phyloP scores from a whole-genome alignment of 768 basidiomycete genomes.

The Crucibulum laeve region DNA sequence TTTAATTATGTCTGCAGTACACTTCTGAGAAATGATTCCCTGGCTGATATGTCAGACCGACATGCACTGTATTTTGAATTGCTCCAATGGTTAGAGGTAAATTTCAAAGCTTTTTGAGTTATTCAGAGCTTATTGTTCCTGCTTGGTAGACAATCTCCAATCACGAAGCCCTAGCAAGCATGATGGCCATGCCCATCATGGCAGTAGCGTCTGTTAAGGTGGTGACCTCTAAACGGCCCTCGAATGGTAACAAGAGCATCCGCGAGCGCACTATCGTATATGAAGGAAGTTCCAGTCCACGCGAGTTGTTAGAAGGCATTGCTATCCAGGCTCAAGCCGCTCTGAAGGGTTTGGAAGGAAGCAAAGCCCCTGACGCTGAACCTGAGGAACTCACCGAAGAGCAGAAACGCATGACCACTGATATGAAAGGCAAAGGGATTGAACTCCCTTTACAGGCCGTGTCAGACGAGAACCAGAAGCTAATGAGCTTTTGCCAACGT shows the following conservation, averaged over 20 bases:
- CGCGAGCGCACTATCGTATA: conserved; percentile 84
- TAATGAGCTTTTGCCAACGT: conserved; percentile 79
- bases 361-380: conserved; percentile 41
- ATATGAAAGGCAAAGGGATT: conserved; percentile 63
- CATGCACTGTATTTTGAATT: conserved; percentile 81
- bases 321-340: conserved; percentile 93
- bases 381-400: conserved; percentile 81
- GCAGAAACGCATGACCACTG: conserved; percentile 78
- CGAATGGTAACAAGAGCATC: conserved; percentile 40
- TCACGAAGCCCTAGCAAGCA: conserved; percentile 89
- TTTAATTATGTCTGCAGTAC: conserved; percentile 88
- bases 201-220: conserved; percentile 66
- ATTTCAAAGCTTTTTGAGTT: conserved; percentile 2
- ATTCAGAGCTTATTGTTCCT: conserved; percentile 7
- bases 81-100: conserved; percentile 89
- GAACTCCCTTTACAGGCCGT: conserved; percentile 37
- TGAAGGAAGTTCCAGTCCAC: conserved; percentile 87
- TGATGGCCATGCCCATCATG: conserved; percentile 98
- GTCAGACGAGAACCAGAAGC: conserved; percentile 73
- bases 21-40: conserved; percentile 85
- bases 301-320: conserved; percentile 87
- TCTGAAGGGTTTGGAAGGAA: conserved; percentile 77
- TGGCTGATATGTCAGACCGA: conserved; percentile 93
- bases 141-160: conserved; percentile 76
- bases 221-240: conserved; percentile 50